Evolutionary conservation across 495 filamentous ascomycete genomes (phyloP), one percentile per base, ranked within the genome.

Genomic region (Penicillium coffeae): DNA sequence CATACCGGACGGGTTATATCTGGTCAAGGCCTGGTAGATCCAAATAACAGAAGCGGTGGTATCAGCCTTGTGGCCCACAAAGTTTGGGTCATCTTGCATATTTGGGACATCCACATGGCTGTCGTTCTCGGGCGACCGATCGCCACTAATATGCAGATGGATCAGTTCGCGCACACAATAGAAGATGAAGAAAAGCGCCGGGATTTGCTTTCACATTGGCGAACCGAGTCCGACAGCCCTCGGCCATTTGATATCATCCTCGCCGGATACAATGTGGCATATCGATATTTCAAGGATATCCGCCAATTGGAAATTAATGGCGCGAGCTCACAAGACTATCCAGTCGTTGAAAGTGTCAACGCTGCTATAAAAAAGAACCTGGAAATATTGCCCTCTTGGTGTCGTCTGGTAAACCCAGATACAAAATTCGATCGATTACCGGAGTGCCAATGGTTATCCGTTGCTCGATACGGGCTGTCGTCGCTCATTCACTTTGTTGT

Each of bases 71-170:
- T 50, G 13, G 50, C 36, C 15, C 50, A 52, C 33, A 72, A 65
- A 54, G 54, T 79, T 27, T 85, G 80, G 79, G 67, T 79, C 56
- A 77, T 74, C 47, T 69, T 84, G 13, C 66, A 76, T 25, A 54
- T 72, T 15, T 85, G 82, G 77, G 82, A 85, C 50, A 54, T 81
- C 20, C 78, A 82, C 50, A 83, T 80, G 50, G 77, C 74, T 10
- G 71, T 76, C 44, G 74, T 82, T 18, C 72, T 85, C 16, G 81
- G 82, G 12, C 67, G 81, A 25, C 81, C 82, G 22, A 76, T 75
- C 21, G 43, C 38, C 20, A 58, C 54, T 13, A 34, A 42, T 45
- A 1, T 58, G 18, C 34, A 50, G 42, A 52, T 56, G 2, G 54
- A 52, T 18, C 21, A 16, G 30, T 58, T 47, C 34, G 12, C 46